Base-by-base conservation (phyloP, 2,329 filamentous ascomycete genomes). In the Ilyonectria sp. region DNA sequence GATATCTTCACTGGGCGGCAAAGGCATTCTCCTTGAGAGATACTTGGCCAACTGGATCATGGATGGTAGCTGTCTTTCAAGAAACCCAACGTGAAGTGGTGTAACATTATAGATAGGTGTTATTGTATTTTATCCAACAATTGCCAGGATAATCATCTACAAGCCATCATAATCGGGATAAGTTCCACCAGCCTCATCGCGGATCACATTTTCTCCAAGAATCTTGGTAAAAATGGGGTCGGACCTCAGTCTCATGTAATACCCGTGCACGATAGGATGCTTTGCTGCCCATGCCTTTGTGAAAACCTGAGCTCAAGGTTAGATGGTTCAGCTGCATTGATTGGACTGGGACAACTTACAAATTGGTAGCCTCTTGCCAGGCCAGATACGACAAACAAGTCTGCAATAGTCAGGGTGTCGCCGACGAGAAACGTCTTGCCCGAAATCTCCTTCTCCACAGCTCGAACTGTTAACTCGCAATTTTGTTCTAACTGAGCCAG, bases 61-160 rank as follows among this genome's bases (percentile, higher is more conserved):
- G 65, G 65, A 67, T 67, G 65, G 65, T 67, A 13, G 60, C 60
- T 2, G 65, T 56, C 4, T 67, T 67, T 49, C 55, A 67, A 35
- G 65, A 67, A 40, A 61, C 65, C 13, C 60, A 60, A 35, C 50
- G 61, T 26, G 65, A 67, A 33, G 57, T 66, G 17, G 59, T 66
- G 8, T 47, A 66, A 23, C n/a, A 43, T 43, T 0, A n/a, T 43
- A 5, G 40, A 8, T n/a, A 15, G 10, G 8, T 17, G 15, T n/a
- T 9, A 35, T 50, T 31, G 40, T 31, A 7, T n/a, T 5, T 52
- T 11, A 33, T 33, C 31, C 10, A 52, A 31, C 13, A 17, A 11
- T 5, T 37, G 35, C 4, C 15, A 35, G 33, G 7, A 9, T 55
- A 9, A 58, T 10, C 21, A 33, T 35, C 31, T 65, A 43, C 19